Evolutionary conservation across 1,139 yeast species (phyloP).

Genomic region (Oligophagozyma castellii): DNA sequence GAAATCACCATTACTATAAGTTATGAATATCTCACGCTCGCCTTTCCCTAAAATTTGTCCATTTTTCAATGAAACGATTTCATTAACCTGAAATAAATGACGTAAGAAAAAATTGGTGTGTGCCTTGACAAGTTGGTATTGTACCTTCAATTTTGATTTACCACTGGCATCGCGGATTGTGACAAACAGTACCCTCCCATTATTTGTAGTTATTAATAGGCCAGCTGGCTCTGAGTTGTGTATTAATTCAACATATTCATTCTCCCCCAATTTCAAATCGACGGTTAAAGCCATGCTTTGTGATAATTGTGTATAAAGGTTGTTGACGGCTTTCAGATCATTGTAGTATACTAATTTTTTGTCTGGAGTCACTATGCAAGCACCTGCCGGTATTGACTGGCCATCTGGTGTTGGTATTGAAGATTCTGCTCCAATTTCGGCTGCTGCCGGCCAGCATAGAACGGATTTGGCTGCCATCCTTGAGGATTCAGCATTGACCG

Average conservation of each 20-base stretch:
- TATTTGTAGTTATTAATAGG: conserved; percentile 53
- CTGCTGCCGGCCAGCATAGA: conserved; percentile 53
- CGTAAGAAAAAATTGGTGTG: conserved; percentile 23
- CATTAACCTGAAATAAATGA: conserved; percentile 23
- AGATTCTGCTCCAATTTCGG: conserved; percentile 30
- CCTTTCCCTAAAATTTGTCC: conserved; percentile 45
- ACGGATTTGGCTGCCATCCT: conserved; percentile 42
- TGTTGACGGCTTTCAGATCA: conserved; percentile 27
- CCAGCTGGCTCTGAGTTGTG: conserved; percentile 68
- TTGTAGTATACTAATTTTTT: conserved; percentile 37
- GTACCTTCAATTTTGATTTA: conserved; percentile 35
- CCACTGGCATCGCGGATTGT: conserved; percentile 59
- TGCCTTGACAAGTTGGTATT: conserved; percentile 20
- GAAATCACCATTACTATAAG: conserved; percentile 32
- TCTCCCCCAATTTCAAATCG: conserved; percentile 30
- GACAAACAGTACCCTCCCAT: conserved; percentile 50
- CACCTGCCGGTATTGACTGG: conserved; percentile 8
- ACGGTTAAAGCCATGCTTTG: conserved; percentile 19
- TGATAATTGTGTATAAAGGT: conserved; percentile 24
- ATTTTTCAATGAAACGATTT: conserved; percentile 46
- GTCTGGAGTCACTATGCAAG: conserved; percentile 24
- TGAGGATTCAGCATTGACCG: conserved; percentile 15
- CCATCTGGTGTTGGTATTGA: not conserved
- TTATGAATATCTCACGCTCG: conserved; percentile 30
- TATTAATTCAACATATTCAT: conserved; percentile 45